Conservation (phyloP, 2,329 filamentous ascomycete genomes). For the Botryosphaeria agaves region DNA sequence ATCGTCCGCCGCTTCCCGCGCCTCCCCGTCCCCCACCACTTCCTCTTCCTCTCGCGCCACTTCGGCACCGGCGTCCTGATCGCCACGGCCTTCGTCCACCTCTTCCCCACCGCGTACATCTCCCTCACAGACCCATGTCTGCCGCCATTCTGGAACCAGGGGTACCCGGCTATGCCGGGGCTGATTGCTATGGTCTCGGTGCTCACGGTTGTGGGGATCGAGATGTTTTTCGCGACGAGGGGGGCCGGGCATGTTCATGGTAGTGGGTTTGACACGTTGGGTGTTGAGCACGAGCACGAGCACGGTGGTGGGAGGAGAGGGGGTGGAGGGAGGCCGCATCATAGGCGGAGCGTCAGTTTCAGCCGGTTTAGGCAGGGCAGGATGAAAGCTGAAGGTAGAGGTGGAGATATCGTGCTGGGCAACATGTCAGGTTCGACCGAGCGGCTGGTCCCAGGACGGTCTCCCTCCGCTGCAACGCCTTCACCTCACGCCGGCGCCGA, state of each 20-base stretch:
- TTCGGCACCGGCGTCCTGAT: slow-evolving; percentile 40
- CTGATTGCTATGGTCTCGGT: slow-evolving; percentile 68
- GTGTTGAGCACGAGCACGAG: slow-evolving; percentile 8
- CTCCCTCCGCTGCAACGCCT: not conserved
- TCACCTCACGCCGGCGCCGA: slow-evolving; percentile 9
- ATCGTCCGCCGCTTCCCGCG: slow-evolving; percentile 40
- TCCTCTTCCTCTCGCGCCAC: slow-evolving; percentile 42
- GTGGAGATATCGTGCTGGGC: not conserved
- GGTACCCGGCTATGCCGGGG: slow-evolving; percentile 66
- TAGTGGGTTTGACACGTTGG: slow-evolving; percentile 30
- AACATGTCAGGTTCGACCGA: not conserved
- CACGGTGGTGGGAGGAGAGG: slow-evolving; percentile 2
- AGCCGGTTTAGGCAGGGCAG: slow-evolving; percentile 3
- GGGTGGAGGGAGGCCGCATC: not conserved
- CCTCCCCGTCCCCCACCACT: slow-evolving; percentile 39
- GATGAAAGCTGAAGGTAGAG: too few species aligned
- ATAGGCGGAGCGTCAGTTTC: slow-evolving; percentile 2
- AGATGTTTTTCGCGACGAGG: slow-evolving; percentile 72
- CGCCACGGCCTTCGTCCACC: slow-evolving; percentile 39
- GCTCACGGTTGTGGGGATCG: slow-evolving; percentile 67
- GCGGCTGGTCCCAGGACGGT: not conserved
- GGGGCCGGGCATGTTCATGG: slow-evolving; percentile 42
- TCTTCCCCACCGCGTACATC: slow-evolving; percentile 45
- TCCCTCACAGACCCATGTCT: slow-evolving; percentile 48
- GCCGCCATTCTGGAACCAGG: slow-evolving; percentile 59